Conservation (phyloP, 345 rosid species). For the Schrenkiella parvula region DNA sequence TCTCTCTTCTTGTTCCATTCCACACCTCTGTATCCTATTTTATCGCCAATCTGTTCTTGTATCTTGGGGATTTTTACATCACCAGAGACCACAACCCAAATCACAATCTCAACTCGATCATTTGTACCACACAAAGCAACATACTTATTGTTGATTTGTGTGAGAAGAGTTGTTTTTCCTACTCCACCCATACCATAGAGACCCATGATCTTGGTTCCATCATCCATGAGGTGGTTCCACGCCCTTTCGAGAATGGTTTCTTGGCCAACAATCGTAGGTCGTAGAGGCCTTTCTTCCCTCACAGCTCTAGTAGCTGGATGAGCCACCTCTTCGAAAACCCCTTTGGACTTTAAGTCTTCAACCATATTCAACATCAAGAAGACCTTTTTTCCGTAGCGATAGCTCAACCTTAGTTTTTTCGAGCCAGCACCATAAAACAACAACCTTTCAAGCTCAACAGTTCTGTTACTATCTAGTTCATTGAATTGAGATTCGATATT, state of each 20-base stretch:
- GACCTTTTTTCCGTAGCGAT: neutral
- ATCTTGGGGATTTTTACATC: neutral
- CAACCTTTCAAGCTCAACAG: neutral
- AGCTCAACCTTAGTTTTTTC: neutral
- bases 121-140: neutral
- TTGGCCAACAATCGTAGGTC: neutral
- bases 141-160: constrained; percentile 18
- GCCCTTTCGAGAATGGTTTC: neutral
- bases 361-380: neutral
- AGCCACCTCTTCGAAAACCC: constrained; percentile 9
- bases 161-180: constrained; percentile 32
- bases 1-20: neutral
- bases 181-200: constrained; percentile 29
- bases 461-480: neutral
- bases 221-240: neutral
- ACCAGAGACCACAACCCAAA: constrained; percentile 17
- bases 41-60: constrained; percentile 6
- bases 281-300: neutral
- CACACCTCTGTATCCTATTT: neutral
- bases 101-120: neutral
- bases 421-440: neutral
- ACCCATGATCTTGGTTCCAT: constrained; percentile 1
- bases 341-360: neutral
- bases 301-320: neutral
- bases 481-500: neutral